phyloP scores from a whole-genome alignment of 257 asterid genomes.

The Oldenlandia corymbosa region DNA sequence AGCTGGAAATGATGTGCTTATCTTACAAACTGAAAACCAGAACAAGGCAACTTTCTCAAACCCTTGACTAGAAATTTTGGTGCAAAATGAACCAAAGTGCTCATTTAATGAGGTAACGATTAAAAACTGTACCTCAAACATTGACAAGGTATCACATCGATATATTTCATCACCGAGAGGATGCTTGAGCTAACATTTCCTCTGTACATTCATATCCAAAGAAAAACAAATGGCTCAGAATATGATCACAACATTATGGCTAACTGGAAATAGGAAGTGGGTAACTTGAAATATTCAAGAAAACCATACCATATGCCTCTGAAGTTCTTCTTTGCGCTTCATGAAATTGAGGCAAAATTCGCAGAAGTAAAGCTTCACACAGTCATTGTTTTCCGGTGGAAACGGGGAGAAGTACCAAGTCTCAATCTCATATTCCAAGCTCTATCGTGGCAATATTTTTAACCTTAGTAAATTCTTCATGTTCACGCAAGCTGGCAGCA shows the following conservation, averaged over 20 bases:
- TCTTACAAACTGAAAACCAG: background rate
- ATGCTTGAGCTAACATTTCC: constrained; percentile 90
- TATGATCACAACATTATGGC: background rate
- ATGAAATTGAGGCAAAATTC: constrained; percentile 95
- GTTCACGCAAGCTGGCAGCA: constrained; percentile 98
- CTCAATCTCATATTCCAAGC: constrained; percentile 96
- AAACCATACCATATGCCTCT: constrained; percentile 86
- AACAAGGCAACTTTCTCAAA: background rate
- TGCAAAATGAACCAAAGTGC: background rate
- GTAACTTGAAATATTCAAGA: background rate
- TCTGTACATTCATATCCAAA: too few relatives aligned
- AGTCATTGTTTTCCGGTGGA: constrained; percentile 94
- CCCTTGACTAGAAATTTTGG: background rate
- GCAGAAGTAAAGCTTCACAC: constrained; percentile 87
- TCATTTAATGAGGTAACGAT: background rate
- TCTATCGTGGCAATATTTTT: constrained; percentile 91
- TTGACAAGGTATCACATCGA: constrained; percentile 86
- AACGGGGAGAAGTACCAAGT: constrained; percentile 99
- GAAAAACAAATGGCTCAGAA: constrained; percentile 14
- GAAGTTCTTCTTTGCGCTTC: constrained; percentile 97
- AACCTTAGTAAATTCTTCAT: constrained; percentile 91
- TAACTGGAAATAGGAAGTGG: background rate
- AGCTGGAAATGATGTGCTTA: too few relatives aligned
- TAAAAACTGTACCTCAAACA: constrained; percentile 76
- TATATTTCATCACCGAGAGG: constrained; percentile 98